Evolutionary conservation across 768 basidiomycete genomes (phyloP).

Genomic region (Hortiboletus campestris): DNA sequence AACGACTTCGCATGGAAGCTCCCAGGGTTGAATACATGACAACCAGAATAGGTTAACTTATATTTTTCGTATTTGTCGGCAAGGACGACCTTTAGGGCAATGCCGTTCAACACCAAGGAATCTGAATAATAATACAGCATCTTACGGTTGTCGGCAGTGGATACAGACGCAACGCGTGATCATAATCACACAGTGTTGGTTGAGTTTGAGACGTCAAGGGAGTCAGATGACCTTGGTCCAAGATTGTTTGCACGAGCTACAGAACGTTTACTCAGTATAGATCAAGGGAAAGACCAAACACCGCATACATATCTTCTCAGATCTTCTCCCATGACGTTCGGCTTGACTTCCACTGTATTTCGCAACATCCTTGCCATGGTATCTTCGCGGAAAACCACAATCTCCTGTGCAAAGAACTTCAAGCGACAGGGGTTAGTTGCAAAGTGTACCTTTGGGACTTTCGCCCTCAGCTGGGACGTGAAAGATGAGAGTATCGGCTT

Average conservation of each 20-base stretch:
- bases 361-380: constrained; percentile 91
- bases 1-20: constrained; percentile 82
- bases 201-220: constrained; percentile 84
- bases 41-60: constrained; percentile 95
- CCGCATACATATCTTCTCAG: constrained; percentile 81
- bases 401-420: constrained; percentile 93
- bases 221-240: constrained; percentile 94
- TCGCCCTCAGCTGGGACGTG: constrained; percentile 61
- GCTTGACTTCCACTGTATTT: constrained; percentile 88
- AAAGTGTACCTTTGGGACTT: constrained; percentile 79
- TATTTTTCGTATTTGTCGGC: constrained; percentile 97
- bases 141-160: constrained; percentile 90
- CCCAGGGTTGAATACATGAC: constrained; percentile 98
- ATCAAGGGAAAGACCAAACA: background rate
- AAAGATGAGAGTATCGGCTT: constrained; percentile 77
- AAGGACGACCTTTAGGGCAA: constrained; percentile 64
- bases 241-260: constrained; percentile 92
- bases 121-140: background rate
- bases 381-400: constrained; percentile 92
- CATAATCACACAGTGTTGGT: constrained; percentile 85
- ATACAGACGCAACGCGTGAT: constrained; percentile 89
- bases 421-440: constrained; percentile 91
- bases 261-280: background rate
- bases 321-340: constrained; percentile 71
- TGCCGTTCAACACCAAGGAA: constrained; percentile 4